Conservation (phyloP, 768 basidiomycete genomes). For the Tylopilus intermedius region DNA sequence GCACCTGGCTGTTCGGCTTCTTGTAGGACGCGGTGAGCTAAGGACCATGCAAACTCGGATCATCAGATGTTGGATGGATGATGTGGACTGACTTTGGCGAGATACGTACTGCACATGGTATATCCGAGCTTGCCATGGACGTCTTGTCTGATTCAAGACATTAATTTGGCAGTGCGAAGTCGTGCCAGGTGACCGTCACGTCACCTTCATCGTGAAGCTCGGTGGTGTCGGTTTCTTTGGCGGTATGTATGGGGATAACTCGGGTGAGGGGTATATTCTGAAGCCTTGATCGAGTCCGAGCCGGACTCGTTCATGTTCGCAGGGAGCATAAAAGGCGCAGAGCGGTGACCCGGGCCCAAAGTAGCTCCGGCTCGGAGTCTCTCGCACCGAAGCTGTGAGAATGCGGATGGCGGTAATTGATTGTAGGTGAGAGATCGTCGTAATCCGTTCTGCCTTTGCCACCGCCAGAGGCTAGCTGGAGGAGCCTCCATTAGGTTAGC, state of each 20-base stretch:
- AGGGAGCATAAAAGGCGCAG: conserved; percentile 81
- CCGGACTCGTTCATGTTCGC: conserved; percentile 66
- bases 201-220: conserved; percentile 28
- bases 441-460: conserved; percentile 55
- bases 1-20: conserved; percentile 86
- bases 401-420: conserved; percentile 77
- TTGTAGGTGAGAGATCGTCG: conserved; percentile 56
- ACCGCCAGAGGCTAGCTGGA: too few species aligned
- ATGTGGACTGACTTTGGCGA: too few species aligned
- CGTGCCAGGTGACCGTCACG: conserved; percentile 70
- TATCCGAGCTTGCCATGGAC: conserved; percentile 76
- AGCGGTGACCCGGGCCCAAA: conserved; percentile 69
- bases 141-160: conserved; percentile 66
- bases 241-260: conserved; percentile 53
- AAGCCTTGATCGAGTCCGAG: conserved; percentile 51
- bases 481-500: too few species aligned
- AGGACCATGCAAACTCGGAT: not conserved
- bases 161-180: conserved; percentile 81
- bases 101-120: conserved; percentile 79
- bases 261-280: conserved; percentile 35
- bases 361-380: conserved; percentile 42
- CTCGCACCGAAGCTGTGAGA: conserved; percentile 62
- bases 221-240: conserved; percentile 18
- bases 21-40: conserved; percentile 87
- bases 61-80: too few species aligned